Percentiles rank a stretch among this genome's conserved stretches.
phyloP scores from a whole-genome alignment of 495 filamentous ascomycete species.

The Aspergillus heteromorphus region DNA sequence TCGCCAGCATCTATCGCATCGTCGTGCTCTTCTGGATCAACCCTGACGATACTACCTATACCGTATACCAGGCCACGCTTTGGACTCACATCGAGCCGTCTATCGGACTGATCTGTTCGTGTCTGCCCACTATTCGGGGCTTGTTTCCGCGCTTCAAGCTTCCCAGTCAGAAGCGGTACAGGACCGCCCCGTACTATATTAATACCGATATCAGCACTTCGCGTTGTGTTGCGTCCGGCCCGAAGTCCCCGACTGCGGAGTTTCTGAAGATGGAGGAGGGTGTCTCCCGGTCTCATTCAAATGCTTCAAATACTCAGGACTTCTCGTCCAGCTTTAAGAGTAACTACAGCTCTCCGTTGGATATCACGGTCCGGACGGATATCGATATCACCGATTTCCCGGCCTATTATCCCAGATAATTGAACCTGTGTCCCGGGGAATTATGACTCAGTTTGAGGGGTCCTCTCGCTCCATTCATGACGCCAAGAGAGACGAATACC shows the following conservation, averaged over 20 bases:
- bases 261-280: slow-evolving; percentile 31
- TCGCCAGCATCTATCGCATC: slow-evolving; percentile 46
- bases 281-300: slow-evolving; percentile 6
- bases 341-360: slow-evolving; percentile 4
- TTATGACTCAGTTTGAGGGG: too few species aligned
- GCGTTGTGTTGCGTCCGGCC: slow-evolving; percentile 21
- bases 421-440: too few species aligned
- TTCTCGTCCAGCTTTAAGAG: not conserved
- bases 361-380: slow-evolving; percentile 28
- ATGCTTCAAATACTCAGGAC: not conserved
- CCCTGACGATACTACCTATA: slow-evolving; percentile 40
- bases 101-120: slow-evolving; percentile 52
- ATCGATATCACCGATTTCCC: slow-evolving; percentile 10
- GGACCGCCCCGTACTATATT: slow-evolving; percentile 24
- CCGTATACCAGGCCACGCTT: slow-evolving; percentile 44
- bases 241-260: slow-evolving; percentile 23
- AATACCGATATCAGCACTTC: slow-evolving; percentile 27
- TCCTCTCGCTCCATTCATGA: too few species aligned
- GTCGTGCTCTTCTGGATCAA: slow-evolving; percentile 53
- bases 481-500: too few species aligned
- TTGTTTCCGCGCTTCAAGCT: slow-evolving; percentile 39
- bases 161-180: slow-evolving; percentile 15
- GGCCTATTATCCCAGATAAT: too few species aligned
- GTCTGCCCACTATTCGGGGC: slow-evolving; percentile 52
- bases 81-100: slow-evolving; percentile 57